Base-by-base conservation (phyloP, 805 yeast genomes). In the Myxozyma geophila region DNA sequence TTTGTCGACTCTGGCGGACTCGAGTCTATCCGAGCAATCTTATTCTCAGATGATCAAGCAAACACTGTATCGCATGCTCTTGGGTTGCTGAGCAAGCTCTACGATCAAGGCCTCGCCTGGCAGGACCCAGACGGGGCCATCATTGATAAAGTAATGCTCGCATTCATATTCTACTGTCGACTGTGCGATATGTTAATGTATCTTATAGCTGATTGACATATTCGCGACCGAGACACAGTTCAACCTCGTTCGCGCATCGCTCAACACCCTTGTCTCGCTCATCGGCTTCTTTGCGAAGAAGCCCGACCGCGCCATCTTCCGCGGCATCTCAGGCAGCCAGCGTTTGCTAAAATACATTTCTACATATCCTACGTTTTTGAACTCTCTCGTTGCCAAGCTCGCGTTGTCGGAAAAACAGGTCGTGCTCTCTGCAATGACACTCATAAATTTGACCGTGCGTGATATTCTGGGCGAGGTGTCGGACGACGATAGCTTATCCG, bases 231-330 rank as follows among this genome's bases (percentile, higher is more conserved):
- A 59, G 43, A 17, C 49, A n/a, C 56, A 54, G n/a, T 53, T 51
- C 40, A 59, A 59, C 21, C 17, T 55, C 28, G 23, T 63, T 33
- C 41, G 60, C 7, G 60, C 63, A 9, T 59, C 67, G 3, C 21
- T 59, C 35, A 9, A 52, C 17, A 35, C 52, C 12, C 12, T 54
- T 12, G 59, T 58, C 28, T n/a, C 52, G 12, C 15, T 58, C n/a
- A 35, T 58, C 41, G 12, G 44, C 7, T 19, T 1, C 44, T 19
- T 39, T 17, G 15, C 59, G 4, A 47, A 23, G 3, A n/a, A 37
- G 28, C 36, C 56, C 33, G 41, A 43, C 23, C 37, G 41, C 39
- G 40, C 53, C 12, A 13, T 56, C 8, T 61, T 56, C 35, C 51
- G 33, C 35, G 58, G 58, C 40, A 17, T 9, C 2, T 19, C 54